These are phyloP conservation scores for Dendrobium huoshanense DNA, from an alignment of 106 monocot species.

Conservation along the genomic window DNA sequence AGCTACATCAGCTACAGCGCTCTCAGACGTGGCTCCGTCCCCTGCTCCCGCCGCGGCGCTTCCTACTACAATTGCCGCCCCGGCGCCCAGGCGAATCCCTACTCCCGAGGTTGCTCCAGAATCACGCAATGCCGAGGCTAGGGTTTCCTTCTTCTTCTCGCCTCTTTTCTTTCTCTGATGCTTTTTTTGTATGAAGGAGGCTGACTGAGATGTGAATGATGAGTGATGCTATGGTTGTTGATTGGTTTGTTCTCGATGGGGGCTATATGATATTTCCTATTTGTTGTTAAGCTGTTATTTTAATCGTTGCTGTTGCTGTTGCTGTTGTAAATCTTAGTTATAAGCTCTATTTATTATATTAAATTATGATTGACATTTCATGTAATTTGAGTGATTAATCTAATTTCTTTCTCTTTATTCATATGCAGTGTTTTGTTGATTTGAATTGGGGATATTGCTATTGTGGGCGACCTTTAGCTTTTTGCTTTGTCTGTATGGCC, in stretches of 20 bases:
- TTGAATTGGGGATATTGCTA: background rate
- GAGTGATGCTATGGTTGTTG: background rate
- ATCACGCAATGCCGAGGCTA: slow-evolving; percentile 39
- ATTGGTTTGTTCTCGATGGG: background rate
- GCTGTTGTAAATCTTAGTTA: background rate
- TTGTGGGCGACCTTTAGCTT: background rate
- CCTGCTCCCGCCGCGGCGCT: slow-evolving; percentile 43
- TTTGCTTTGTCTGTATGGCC: background rate
- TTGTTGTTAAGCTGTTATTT: background rate
- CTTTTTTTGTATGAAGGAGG: background rate
- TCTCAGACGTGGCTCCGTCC: slow-evolving; percentile 24
- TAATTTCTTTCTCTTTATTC: no score
- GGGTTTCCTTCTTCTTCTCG: background rate
- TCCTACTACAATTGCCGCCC: slow-evolving; percentile 61
- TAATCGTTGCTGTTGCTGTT: background rate
- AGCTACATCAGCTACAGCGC: slow-evolving; percentile 42
- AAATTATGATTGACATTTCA: background rate
- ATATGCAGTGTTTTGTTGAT: no score
- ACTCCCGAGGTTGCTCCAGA: slow-evolving; percentile 37
- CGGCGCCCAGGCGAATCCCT: slow-evolving; percentile 43
- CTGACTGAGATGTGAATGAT: background rate
- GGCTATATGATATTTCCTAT: background rate
- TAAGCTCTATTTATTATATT: background rate
- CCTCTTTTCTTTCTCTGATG: background rate
- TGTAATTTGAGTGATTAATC: background rate